These are phyloP conservation scores for Metarhizium anisopliae DNA, from an alignment of 2,329 filamentous ascomycete species.

Conservation along the genomic window DNA sequence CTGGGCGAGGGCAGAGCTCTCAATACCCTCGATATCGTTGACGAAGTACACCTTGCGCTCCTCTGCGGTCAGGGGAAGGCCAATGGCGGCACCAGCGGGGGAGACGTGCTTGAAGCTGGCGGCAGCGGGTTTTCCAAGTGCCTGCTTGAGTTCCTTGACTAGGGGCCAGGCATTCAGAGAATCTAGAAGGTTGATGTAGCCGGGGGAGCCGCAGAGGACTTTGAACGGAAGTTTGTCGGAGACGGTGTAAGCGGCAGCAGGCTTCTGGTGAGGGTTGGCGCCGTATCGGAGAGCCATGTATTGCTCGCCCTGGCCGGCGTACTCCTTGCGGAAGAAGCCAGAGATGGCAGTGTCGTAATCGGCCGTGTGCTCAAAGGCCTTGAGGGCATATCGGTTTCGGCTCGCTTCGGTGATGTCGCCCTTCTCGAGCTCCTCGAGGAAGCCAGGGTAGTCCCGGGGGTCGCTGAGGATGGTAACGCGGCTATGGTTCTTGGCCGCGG, in stretches of 20 bases:
- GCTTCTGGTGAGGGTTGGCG: constrained; percentile 97
- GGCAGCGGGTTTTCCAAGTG: constrained; percentile 79
- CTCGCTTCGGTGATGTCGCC: constrained; percentile 80
- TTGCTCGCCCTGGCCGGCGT: constrained; percentile 76
- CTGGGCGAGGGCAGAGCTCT: constrained; percentile 78
- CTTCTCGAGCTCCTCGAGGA: constrained; percentile 80
- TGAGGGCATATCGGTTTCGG: constrained; percentile 84
- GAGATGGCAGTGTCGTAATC: constrained; percentile 94
- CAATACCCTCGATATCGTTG: constrained; percentile 84
- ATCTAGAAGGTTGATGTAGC: constrained; percentile 96
- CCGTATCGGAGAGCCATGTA: constrained; percentile 85
- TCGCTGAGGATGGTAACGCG: constrained; percentile 95
- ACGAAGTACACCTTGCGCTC: constrained; percentile 99
- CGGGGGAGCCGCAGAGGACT: constrained; percentile 79
- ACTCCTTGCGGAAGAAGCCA: constrained; percentile 96
- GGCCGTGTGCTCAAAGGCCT: constrained; percentile 97
- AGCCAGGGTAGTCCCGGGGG: constrained; percentile 86
- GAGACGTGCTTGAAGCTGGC: constrained; percentile 99
- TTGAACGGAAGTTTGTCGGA: constrained; percentile 82
- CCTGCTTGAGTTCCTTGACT: constrained; percentile 89
- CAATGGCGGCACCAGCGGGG: constrained; percentile 90
- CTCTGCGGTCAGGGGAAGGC: constrained; percentile 72
- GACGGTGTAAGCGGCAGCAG: constrained; percentile 73
- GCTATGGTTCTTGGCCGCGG: constrained; percentile 95
- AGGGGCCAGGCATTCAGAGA: constrained; percentile 94